Evolutionary conservation across 352 stramenopile genomes (phyloP).

Genomic region (Globisporangium orthogonon): DNA sequence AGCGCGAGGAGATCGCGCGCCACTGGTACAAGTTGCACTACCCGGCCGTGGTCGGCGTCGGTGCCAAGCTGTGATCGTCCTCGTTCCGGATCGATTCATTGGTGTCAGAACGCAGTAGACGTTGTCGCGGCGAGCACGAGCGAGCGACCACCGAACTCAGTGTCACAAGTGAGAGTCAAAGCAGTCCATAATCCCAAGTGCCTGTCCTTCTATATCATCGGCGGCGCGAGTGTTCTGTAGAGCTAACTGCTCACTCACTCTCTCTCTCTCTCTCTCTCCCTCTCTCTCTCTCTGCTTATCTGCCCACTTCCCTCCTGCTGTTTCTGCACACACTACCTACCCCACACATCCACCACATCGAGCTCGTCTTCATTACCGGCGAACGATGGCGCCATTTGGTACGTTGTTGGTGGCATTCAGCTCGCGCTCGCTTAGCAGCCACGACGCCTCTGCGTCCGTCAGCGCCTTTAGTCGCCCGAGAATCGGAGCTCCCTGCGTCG

Average conservation of each 20-base stretch:
- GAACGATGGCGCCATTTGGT: conserved; percentile 29
- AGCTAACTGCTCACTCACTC: background rate
- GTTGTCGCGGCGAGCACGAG: no score
- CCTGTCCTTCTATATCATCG: background rate
- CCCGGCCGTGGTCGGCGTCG: conserved; percentile 15
- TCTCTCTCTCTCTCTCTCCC: no score
- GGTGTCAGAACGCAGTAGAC: no score
- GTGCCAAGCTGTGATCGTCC: conserved; percentile 37
- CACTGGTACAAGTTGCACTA: conserved; percentile 93
- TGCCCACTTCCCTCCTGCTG: background rate
- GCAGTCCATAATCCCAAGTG: background rate
- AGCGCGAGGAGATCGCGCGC: conserved; percentile 90
- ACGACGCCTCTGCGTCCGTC: conserved; percentile 60
- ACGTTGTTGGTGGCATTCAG: conserved; percentile 26
- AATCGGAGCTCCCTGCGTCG: conserved; percentile 55
- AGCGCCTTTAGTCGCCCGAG: conserved; percentile 60
- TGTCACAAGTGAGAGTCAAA: background rate
- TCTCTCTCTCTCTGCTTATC: no score
- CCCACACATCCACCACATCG: background rate
- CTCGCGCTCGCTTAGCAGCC: conserved; percentile 53
- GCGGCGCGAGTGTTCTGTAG: background rate
- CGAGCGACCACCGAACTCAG: no score
- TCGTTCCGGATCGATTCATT: no score
- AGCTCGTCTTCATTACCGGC: conserved; percentile 7
- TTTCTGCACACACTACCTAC: background rate